phyloP scores from a whole-genome alignment of 2,329 filamentous ascomycete genomes.

The Penicillium fuscoglaucum region DNA sequence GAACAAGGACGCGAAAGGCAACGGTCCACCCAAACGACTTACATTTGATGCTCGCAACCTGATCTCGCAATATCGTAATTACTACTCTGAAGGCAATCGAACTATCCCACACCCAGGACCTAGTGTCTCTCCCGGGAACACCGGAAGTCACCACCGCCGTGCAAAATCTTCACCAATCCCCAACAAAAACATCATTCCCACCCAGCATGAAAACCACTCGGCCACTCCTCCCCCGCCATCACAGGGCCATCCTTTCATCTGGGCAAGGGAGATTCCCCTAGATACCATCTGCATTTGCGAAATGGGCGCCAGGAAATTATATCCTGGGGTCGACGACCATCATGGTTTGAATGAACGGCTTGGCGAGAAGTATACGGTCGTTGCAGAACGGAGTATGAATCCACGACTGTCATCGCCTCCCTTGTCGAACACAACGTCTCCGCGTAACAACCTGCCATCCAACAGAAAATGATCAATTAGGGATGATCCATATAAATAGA shows the following conservation, averaged over 20 bases:
- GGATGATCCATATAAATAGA: background rate
- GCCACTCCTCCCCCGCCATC: background rate
- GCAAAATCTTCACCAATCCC: background rate
- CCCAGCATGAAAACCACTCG: background rate
- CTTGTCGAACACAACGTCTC: background rate
- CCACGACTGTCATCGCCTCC: conserved; percentile 4
- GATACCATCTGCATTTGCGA: conserved; percentile 74
- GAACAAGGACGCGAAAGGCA: conserved; percentile 10
- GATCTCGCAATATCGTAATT: conserved; percentile 36
- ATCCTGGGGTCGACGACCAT: conserved; percentile 39
- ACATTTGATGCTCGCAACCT: conserved; percentile 46
- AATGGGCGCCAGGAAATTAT: conserved; percentile 77
- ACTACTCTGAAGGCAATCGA: conserved; percentile 32
- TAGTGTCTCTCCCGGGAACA: background rate
- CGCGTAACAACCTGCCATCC: background rate
- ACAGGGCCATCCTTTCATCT: conserved; percentile 53
- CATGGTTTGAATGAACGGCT: conserved; percentile 47
- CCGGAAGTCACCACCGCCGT: background rate
- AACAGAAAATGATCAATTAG: background rate
- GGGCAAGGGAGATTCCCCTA: conserved; percentile 68
- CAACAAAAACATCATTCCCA: background rate
- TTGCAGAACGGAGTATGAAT: conserved; percentile 41
- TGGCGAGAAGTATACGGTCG: conserved; percentile 54
- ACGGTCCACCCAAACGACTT: conserved; percentile 39
- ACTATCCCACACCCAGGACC: conserved; percentile 16